Base-by-base conservation (phyloP, 352 stramenopile genomes). In the Ophiocytium majus region DNA sequence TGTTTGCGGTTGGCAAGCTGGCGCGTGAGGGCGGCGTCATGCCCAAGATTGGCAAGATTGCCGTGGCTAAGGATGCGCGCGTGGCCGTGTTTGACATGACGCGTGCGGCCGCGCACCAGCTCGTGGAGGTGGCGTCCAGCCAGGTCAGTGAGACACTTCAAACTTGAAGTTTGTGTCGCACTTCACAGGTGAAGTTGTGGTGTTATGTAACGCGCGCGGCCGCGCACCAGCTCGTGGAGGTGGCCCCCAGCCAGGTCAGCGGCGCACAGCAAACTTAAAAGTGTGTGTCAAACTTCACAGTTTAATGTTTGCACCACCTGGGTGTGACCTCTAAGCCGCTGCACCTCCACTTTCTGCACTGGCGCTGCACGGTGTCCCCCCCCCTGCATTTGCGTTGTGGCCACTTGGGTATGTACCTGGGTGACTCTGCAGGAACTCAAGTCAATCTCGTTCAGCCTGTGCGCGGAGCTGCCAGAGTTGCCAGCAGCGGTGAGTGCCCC, bases 1-100 rank as follows among this genome's bases (percentile, higher is more conserved):
- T 88, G 84, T 88, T 88, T 78, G 84, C 84, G 0, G 84, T 88
- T 23, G 84, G 79, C 23, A 88, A 88, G 81, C 84, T 88, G 0
- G 84, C 76, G 0, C 57, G 84, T 78, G 9, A 79, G 63, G 57
- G 33, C 64, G 33, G 33, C 33, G 19, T 19, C 5, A 33, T 5
- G 28, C 50, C 79, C n/a, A n/a, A 81, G 79, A 78, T 88, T 17
- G 84, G 84, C 50, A 88, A 83, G 57, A 88, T 88, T 19, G 71
- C 50, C 43, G 49, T 88, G 31, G 81, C 71, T 0, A 85, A 82
- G 80, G 84, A 88, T 34, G 63, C 84, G 9, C 83, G 79, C 0
- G 57, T 50, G 35, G 84, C 84, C 1, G 84, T 88, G 36, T 88
- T 88, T 63, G 84, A 88, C 75, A 88, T 88, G 84, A 32, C 71